A percentile compares a stretch with the other conserved stretches of the same genome.
phyloP scores from a whole-genome alignment of 1,284 basidiomycete species.

The Fomitopsis palustris region DNA sequence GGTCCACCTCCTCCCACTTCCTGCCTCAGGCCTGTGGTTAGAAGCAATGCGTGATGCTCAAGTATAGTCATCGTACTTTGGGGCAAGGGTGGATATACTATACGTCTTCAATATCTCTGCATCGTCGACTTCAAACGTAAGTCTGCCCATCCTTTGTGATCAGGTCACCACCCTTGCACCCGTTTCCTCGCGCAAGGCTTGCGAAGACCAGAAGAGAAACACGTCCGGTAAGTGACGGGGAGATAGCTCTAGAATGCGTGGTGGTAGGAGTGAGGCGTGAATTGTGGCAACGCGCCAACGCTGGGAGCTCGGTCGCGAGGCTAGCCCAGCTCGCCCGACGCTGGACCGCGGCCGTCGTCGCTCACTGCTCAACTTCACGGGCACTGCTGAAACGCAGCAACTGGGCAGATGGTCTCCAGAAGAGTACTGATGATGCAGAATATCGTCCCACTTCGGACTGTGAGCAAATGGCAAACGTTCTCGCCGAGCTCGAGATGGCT shows the following conservation, averaged over 20 bases:
- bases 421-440: background rate
- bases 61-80: conserved; percentile 43
- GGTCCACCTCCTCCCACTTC: conserved; percentile 79
- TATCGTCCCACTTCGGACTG: background rate
- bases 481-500: conserved; percentile 3
- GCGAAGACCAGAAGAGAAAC: background rate
- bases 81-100: conserved; percentile 63
- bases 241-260: background rate
- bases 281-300: background rate
- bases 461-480: background rate
- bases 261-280: background rate
- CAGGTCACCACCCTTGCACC: background rate
- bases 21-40: conserved; percentile 31
- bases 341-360: background rate
- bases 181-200: background rate
- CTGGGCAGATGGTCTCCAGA: background rate
- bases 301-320: no score
- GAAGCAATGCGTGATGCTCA: no score
- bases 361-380: background rate
- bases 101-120: conserved; percentile 72
- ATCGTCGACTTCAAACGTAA: conserved; percentile 70
- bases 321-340: background rate
- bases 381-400: background rate
- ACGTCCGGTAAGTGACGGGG: background rate
- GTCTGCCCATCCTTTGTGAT: conserved; percentile 39